A percentile compares a stretch with the other conserved stretches of the same genome.
Evolutionary conservation across 2,329 filamentous ascomycete species (phyloP).

Genomic region (Helicocarpus griseus): DNA sequence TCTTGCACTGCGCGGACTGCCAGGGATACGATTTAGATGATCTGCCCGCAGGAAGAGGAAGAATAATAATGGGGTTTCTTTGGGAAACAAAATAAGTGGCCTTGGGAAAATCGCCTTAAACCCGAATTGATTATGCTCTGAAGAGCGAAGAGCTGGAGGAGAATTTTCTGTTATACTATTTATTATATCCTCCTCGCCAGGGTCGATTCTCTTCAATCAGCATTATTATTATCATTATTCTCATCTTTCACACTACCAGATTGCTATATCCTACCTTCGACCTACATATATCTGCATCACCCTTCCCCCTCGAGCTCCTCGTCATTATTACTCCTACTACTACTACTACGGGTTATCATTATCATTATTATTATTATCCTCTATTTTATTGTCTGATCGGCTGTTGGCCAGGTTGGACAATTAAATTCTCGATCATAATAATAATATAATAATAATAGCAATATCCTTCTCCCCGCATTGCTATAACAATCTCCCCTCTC

Average conservation of each 20-base stretch:
- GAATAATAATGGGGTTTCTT: not conserved
- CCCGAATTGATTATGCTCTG: not conserved
- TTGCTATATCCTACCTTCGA: not conserved
- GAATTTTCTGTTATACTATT: not conserved
- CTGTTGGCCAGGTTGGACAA: not conserved
- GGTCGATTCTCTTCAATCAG: not conserved
- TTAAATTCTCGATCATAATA: conserved; percentile 1
- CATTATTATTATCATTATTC: not conserved
- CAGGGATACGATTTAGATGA: conserved; percentile 1
- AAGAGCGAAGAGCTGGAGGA: not conserved
- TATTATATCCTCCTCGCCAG: not conserved
- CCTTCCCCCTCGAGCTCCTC: not conserved
- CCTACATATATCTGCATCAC: not conserved
- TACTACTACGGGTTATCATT: not conserved
- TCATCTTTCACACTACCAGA: too few relatives aligned
- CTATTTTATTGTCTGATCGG: not conserved
- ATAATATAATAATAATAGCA: conserved; percentile 3
- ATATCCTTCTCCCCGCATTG: not conserved
- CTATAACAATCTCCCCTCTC: not conserved
- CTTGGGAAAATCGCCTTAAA: not conserved
- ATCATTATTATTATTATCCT: not conserved
- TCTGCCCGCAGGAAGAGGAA: not conserved
- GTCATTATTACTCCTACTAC: not conserved
- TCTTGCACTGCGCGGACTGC: not conserved
- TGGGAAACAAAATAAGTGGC: not conserved